These are phyloP conservation scores for Linanthus parryae DNA, from an alignment of 148 eudicot genomes.

Conservation along the genomic window DNA sequence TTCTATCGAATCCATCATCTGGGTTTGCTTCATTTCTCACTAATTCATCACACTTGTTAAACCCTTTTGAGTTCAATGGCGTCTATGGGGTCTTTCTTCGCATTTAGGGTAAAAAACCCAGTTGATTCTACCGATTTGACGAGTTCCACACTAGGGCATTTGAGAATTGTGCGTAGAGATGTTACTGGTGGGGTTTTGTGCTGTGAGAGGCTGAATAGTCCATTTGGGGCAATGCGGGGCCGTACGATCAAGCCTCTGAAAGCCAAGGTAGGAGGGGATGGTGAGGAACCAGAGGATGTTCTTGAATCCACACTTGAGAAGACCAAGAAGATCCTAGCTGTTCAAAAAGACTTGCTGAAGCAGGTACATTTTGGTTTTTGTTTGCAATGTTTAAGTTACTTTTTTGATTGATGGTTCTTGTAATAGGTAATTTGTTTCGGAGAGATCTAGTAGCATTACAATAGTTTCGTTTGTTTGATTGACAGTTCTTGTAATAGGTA, in stretches of 20 bases:
- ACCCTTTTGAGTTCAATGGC: slow-evolving; percentile 27
- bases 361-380: slow-evolving; percentile 35
- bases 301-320: slow-evolving; percentile 76
- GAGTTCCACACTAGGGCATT: slow-evolving; percentile 10
- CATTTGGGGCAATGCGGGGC: slow-evolving; percentile 16
- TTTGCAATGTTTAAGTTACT: no score
- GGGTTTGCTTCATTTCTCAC: slow-evolving; percentile 3
- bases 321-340: slow-evolving; percentile 70
- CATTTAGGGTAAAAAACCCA: slow-evolving; percentile 17
- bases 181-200: slow-evolving; percentile 17
- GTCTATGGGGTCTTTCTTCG: slow-evolving; percentile 25
- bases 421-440: no score
- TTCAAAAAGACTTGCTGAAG: slow-evolving; percentile 56
- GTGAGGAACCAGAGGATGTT: slow-evolving; percentile 46
- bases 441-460: no score
- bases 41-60: slow-evolving; percentile 38
- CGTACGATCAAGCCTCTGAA: slow-evolving; percentile 22
- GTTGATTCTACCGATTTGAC: slow-evolving; percentile 24
- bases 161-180: slow-evolving; percentile 19
- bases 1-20: slow-evolving; percentile 2
- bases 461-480: no score
- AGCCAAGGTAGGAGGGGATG: slow-evolving; percentile 29
- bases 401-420: no score
- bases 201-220: slow-evolving; percentile 21
- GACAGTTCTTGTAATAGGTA: no score